Conservation (phyloP, 31 red algal genomes). For the Asparagopsis taxiformis region DNA sequence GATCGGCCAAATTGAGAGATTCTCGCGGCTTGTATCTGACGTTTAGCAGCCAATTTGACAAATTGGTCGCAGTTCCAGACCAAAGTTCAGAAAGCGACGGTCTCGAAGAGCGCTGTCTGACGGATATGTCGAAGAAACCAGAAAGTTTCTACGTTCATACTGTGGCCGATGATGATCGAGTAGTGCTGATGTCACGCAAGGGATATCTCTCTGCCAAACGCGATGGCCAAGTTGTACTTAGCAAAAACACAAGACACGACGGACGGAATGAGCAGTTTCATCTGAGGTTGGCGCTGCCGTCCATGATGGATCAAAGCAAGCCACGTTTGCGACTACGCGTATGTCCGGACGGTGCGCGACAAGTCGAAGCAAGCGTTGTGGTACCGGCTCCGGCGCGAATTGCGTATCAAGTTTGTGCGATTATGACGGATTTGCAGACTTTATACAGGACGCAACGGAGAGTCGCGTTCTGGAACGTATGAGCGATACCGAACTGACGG, state of each 20-base stretch:
- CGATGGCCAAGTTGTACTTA: conserved; percentile 19
- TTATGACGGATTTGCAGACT: conserved; percentile 50
- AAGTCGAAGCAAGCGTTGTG: conserved; percentile 37
- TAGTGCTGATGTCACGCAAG: conserved; percentile 35
- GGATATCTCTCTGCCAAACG: conserved; percentile 43
- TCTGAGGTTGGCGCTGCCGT: conserved; percentile 43
- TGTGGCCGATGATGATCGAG: conserved; percentile 28
- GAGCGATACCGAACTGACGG: conserved; percentile 36
- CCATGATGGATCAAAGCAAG: conserved; percentile 40
- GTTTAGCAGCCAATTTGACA: conserved; percentile 29
- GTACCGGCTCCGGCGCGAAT: conserved; percentile 23
- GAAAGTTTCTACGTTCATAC: conserved; percentile 21
- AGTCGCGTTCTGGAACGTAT: conserved; percentile 35
- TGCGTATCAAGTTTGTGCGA: conserved; percentile 48
- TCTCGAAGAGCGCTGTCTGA: background rate
- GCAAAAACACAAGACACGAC: conserved; percentile 24
- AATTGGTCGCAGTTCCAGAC: conserved; percentile 10
- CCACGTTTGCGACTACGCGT: conserved; percentile 28
- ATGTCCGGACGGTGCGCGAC: conserved; percentile 27
- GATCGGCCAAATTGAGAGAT: conserved; percentile 26
- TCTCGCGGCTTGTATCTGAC: conserved; percentile 28
- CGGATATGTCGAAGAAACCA: too few species aligned
- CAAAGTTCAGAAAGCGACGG: background rate
- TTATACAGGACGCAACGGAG: conserved; percentile 47
- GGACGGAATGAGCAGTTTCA: conserved; percentile 41